phyloP scores from a whole-genome alignment of 2,329 filamentous ascomycete species.

The Gaeumannomyces sp. region DNA sequence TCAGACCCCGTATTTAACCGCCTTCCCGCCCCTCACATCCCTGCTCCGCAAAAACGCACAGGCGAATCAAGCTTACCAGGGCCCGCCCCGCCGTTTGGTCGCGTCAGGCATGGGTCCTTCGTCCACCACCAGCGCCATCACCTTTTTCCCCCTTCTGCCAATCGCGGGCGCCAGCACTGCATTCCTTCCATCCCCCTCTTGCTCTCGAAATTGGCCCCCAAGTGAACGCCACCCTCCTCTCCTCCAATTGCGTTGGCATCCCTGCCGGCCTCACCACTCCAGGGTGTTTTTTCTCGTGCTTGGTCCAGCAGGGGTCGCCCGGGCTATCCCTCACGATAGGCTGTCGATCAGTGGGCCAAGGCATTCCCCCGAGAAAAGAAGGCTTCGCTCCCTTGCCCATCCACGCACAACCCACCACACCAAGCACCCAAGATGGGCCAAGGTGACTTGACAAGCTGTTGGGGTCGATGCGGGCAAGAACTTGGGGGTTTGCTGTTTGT shows the following conservation, averaged over 20 bases:
- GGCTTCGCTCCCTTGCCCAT: neutral
- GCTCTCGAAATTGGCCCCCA: neutral
- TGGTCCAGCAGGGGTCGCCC: neutral
- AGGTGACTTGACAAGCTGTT: neutral
- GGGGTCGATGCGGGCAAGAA: neutral
- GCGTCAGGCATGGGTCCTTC: neutral
- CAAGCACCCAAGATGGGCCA: neutral
- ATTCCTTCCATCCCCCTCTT: neutral
- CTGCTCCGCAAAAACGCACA: neutral
- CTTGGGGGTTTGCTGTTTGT: neutral
- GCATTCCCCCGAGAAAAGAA: neutral
- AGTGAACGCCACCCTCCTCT: neutral
- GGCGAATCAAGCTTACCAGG: neutral
- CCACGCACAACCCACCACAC: neutral
- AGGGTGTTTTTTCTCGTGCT: neutral
- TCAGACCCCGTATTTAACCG: constrained; percentile 1
- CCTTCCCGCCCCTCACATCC: neutral
- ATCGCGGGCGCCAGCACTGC: neutral
- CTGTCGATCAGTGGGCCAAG: neutral
- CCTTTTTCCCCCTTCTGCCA: neutral
- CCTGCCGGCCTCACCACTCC: neutral
- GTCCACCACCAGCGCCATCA: neutral
- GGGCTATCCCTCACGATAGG: neutral
- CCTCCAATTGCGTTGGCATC: neutral
- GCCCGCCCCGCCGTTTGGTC: neutral